Evolutionary conservation across 1,284 basidiomycete genomes (phyloP), one percentile per base, ranked within the genome.

Genomic region (Tremellales sp.): DNA sequence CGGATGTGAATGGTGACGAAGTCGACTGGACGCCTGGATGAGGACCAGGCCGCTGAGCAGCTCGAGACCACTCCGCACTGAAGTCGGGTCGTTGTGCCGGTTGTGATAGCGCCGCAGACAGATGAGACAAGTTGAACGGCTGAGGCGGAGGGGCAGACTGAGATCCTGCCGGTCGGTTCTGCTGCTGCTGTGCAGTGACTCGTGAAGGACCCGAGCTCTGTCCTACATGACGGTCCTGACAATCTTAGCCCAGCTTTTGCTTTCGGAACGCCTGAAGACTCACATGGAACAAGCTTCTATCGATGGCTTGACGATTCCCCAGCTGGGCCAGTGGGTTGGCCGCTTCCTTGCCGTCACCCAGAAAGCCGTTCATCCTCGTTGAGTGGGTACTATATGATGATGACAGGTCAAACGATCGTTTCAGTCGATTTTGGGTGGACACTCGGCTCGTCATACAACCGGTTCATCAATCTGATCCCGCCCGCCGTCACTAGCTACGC

Each of bases 301-400:
- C 93, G 3, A 84, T 84, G 55, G 92, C 89, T 4, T 91, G 84
- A 62, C 96, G 87, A 72, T 97, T 97, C 52, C 94, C 79, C 39
- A 97, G 85, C 64, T 91, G 87, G 17, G 87, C 84, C 26, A 98
- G 79, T 3, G 92, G 90, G 68, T 97, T 97, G 6, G 39, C 39
- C 5, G 39, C 19, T 15, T 21, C 23, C 23, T 40, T 24, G 19
- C 39, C 39, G 13, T 24, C 21, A 21, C n/a, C 39, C 6, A 40
- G 21, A 21, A 40, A 40, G 39, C 19, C 15, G 19, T 21, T 40
- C 39, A 40, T 40, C 19, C 5, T 40, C 17, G 15, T 4, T 36
- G 33, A 6, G 6, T 36, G 33, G 6, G n/a, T n/a, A n/a, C n/a
- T n/a, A n/a, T n/a, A n/a, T n/a, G n/a, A n/a, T n/a, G n/a, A n/a